phyloP scores from a whole-genome alignment of 2,329 filamentous ascomycete genomes.

The Beauveria australis region DNA sequence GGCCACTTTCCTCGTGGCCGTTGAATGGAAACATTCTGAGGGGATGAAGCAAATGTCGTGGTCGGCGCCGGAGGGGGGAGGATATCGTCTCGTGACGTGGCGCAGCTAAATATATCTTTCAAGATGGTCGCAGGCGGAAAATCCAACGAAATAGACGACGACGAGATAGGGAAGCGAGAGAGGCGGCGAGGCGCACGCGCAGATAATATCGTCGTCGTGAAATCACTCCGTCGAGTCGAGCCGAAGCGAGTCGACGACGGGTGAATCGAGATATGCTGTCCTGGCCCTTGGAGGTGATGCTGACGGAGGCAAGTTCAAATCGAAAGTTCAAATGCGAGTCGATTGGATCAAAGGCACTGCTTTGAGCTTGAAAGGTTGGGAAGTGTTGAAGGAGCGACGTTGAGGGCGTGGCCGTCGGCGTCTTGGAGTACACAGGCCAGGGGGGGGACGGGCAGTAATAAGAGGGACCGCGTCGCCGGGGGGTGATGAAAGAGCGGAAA shows the following conservation, averaged over 20 bases:
- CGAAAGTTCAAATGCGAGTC: neutral
- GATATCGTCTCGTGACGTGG: neutral
- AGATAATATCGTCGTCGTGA: neutral
- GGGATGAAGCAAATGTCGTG: neutral
- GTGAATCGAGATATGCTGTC: neutral
- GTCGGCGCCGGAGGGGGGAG: neutral
- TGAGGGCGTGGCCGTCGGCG: neutral
- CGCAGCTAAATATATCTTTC: neutral
- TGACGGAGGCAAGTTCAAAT: neutral
- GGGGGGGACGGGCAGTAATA: slow-evolving; percentile 11
- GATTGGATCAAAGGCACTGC: slow-evolving; percentile 4
- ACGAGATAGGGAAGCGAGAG: neutral
- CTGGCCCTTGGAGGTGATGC: neutral
- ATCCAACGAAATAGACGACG: neutral
- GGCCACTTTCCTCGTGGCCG: slow-evolving; percentile 25
- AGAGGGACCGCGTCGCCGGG: slow-evolving; percentile 6
- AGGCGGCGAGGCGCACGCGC: neutral
- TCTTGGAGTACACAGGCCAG: slow-evolving; percentile 10
- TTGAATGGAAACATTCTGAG: slow-evolving; percentile 27
- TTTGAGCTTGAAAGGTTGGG: neutral
- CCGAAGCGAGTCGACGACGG: slow-evolving; percentile 9
- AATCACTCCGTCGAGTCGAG: slow-evolving; percentile 5
- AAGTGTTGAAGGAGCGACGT: slow-evolving; percentile 7
- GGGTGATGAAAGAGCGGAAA: neutral
- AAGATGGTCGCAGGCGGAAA: neutral